Conservation (phyloP, 805 yeast species). For the Nakazawaea holstii region DNA sequence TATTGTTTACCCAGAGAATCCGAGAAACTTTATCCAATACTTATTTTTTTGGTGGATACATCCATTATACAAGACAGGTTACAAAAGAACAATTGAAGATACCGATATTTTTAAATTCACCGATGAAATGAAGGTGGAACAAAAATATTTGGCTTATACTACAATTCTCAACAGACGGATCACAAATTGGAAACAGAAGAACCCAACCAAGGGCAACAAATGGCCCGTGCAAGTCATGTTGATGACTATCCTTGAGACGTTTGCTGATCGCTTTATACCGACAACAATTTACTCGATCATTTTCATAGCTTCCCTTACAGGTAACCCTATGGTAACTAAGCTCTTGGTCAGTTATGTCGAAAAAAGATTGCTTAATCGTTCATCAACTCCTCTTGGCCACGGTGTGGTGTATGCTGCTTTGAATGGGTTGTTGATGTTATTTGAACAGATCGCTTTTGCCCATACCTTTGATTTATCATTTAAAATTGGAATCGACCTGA, state of each 20-base stretch:
- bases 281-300: too few relatives aligned
- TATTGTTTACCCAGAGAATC: slow-evolving; percentile 27
- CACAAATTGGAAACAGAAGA: background rate
- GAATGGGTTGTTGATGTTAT: slow-evolving; percentile 47
- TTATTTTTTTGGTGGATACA: slow-evolving; percentile 54
- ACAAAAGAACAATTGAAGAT: slow-evolving; percentile 54
- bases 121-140: too few relatives aligned
- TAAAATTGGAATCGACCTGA: slow-evolving; percentile 62
- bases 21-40: slow-evolving; percentile 27
- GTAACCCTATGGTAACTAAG: slow-evolving; percentile 31
- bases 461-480: slow-evolving; percentile 59
- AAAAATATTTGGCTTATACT: background rate
- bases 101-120: slow-evolving; percentile 44
- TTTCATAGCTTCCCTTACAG: too few relatives aligned
- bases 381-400: slow-evolving; percentile 34
- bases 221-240: too few relatives aligned
- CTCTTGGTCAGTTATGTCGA: slow-evolving; percentile 33
- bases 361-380: slow-evolving; percentile 11
- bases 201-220: slow-evolving; percentile 37
- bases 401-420: slow-evolving; percentile 81
- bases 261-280: too few relatives aligned
- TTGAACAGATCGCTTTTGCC: slow-evolving; percentile 44
- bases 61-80: slow-evolving; percentile 53
- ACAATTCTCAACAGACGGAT: background rate
- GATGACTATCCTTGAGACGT: too few relatives aligned